A percentile compares a stretch with the other conserved stretches of the same genome.
Evolutionary conservation across 1,284 basidiomycete species (phyloP).

Genomic region (Moesziomyces parantarcticus): DNA sequence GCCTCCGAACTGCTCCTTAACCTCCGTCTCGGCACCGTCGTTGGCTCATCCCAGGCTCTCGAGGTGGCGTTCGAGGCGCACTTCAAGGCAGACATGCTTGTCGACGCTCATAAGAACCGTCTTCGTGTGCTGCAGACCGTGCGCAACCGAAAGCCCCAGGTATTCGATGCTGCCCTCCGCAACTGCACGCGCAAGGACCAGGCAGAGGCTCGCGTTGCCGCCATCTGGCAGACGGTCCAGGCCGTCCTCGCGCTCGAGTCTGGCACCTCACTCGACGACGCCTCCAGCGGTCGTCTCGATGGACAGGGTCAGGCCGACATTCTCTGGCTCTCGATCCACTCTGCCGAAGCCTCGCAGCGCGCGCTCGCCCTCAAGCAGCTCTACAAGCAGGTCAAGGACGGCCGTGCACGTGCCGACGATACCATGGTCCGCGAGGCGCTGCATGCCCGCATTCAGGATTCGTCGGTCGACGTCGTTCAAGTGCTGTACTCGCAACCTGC

Average conservation of each 20-base stretch:
- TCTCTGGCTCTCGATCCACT: conserved; percentile 61
- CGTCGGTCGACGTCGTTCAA: conserved; percentile 43
- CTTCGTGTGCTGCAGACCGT: conserved; percentile 45
- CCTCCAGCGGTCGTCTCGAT: conserved; percentile 16
- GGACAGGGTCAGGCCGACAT: conserved; percentile 31
- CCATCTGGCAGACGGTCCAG: conserved; percentile 49
- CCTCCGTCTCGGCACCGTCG: conserved; percentile 17
- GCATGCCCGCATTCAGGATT: conserved; percentile 46
- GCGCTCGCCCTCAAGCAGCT: conserved; percentile 52
- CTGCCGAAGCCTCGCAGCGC: conserved; percentile 49
- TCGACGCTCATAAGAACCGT: conserved; percentile 35
- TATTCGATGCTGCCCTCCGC: conserved; percentile 51
- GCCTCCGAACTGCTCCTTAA: conserved; percentile 36
- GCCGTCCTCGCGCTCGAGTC: conserved; percentile 52
- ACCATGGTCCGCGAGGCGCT: conserved; percentile 57
- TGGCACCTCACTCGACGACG: conserved; percentile 29
- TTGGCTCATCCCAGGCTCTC: conserved; percentile 25
- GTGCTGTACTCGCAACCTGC: conserved; percentile 44
- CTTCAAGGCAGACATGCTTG: conserved; percentile 12
- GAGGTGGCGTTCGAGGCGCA: conserved; percentile 33
- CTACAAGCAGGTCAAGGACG: conserved; percentile 31
- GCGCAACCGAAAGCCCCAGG: conserved; percentile 41
- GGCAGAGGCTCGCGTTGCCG: conserved; percentile 27
- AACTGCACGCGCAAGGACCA: conserved; percentile 30
- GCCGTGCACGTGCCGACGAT: conserved; percentile 36